Conservation (phyloP, 192 early-diverging fungal genomes). For the Neocallimastix lanati region DNA sequence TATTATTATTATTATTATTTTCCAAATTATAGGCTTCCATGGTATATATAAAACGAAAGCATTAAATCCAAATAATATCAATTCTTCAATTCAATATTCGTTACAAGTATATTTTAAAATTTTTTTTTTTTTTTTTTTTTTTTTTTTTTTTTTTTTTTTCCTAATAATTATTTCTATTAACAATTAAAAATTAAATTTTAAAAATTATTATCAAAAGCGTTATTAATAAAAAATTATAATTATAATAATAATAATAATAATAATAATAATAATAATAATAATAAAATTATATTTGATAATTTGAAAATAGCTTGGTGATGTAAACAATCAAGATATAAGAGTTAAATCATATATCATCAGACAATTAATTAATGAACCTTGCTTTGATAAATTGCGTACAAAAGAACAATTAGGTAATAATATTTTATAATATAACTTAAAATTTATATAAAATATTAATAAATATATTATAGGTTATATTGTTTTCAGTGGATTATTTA, state of each 20-base stretch:
- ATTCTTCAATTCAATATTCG: conserved; percentile 74
- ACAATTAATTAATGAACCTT: conserved; percentile 74
- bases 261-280: neutral
- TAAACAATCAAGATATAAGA: conserved; percentile 39
- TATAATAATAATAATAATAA: neutral
- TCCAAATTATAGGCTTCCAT: neutral
- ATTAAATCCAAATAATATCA: conserved; percentile 62
- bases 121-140: no score
- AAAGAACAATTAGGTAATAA: conserved; percentile 73
- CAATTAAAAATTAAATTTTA: no score
- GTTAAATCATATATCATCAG: conserved; percentile 49
- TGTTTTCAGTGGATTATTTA: conserved; percentile 51
- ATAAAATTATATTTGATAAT: no score
- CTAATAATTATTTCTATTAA: no score
- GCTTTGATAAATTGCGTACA: conserved; percentile 83
- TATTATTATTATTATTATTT: no score
- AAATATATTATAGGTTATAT: conserved; percentile 31
- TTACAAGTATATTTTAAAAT: conserved; percentile 40
- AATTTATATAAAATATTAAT: neutral
- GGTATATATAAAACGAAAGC: conserved; percentile 10
- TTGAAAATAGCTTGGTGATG: conserved; percentile 50
- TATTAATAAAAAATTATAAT: neutral
- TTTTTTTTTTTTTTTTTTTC: no score
- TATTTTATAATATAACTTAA: no score
- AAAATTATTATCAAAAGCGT: no score